Conservation (phyloP, 208 protist species). For the Phytomonas sp. region DNA sequence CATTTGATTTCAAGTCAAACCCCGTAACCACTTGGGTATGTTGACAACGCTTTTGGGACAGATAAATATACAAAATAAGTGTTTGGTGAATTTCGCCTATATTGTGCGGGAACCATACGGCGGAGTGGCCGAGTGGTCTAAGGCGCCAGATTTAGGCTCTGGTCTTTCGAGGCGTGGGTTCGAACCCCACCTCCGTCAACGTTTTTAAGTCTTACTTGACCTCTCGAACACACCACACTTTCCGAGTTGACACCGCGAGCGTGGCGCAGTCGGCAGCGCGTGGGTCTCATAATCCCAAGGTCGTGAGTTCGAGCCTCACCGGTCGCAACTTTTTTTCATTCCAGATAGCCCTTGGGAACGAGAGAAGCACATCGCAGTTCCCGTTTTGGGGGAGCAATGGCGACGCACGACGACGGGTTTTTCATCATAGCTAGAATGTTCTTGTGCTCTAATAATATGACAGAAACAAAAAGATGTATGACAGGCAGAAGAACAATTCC, state of each 20-base stretch:
- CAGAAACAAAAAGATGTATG: not conserved
- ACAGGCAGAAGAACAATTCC: not conserved
- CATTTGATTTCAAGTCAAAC: conserved; percentile 90
- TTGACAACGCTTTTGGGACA: conserved; percentile 18
- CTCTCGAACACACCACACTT: not conserved
- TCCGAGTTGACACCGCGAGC: conserved; percentile 28
- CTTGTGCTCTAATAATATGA: not conserved
- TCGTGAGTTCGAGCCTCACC: conserved; percentile 90
- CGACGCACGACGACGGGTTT: not conserved
- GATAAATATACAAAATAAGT: not conserved
- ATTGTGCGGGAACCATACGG: conserved; percentile 29
- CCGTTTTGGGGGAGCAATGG: not conserved
- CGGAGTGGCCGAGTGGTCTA: no score
- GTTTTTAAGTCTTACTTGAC: conserved; percentile 6
- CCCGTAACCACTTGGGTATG: conserved; percentile 88
- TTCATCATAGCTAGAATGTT: not conserved
- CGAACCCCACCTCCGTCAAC: conserved; percentile 57
- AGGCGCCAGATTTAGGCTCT: conserved; percentile 75
- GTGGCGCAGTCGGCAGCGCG: conserved; percentile 93
- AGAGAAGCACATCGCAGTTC: not conserved
- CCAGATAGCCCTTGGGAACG: not conserved
- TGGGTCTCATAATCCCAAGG: conserved; percentile 94
- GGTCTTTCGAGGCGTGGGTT: conserved; percentile 68
- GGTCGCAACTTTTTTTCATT: conserved; percentile 31
- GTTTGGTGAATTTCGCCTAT: not conserved